phyloP scores from a whole-genome alignment of 1,139 yeast genomes.

The Yarrowia galli region DNA sequence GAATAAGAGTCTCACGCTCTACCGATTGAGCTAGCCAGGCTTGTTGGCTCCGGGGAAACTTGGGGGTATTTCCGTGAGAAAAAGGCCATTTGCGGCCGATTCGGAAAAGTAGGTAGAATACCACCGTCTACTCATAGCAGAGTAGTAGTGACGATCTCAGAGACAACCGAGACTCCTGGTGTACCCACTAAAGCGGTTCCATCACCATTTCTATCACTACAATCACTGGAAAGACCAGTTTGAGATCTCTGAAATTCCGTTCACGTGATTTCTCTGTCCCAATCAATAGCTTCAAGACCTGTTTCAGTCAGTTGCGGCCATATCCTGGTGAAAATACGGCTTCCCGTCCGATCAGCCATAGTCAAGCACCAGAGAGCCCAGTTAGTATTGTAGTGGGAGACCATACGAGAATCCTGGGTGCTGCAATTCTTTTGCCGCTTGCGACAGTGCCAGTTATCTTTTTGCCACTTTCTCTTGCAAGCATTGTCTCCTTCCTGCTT shows the following conservation, averaged over 20 bases:
- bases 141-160: no score
- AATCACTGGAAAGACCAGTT: no score
- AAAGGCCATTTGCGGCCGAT: no score
- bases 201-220: no score
- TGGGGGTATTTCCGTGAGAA: background rate
- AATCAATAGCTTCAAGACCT: background rate
- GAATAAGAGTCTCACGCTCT: conserved; percentile 35
- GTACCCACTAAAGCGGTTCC: no score
- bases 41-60: conserved; percentile 5
- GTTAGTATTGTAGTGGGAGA: conserved; percentile 8
- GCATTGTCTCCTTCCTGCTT: background rate
- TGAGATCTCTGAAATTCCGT: no score
- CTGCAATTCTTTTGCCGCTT: background rate
- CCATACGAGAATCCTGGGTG: conserved; percentile 8
- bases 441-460: background rate
- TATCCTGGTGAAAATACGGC: conserved; percentile 1
- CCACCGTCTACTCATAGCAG: no score
- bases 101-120: no score
- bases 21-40: conserved; percentile 38
- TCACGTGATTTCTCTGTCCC: background rate
- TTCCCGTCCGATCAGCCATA: conserved; percentile 8
- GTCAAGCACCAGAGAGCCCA: conserved; percentile 9
- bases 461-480: background rate
- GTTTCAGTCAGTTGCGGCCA: background rate
- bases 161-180: no score